These are phyloP conservation scores for Rosa hybrid DNA, from an alignment of 331 rosid genomes.

Conservation along the genomic window DNA sequence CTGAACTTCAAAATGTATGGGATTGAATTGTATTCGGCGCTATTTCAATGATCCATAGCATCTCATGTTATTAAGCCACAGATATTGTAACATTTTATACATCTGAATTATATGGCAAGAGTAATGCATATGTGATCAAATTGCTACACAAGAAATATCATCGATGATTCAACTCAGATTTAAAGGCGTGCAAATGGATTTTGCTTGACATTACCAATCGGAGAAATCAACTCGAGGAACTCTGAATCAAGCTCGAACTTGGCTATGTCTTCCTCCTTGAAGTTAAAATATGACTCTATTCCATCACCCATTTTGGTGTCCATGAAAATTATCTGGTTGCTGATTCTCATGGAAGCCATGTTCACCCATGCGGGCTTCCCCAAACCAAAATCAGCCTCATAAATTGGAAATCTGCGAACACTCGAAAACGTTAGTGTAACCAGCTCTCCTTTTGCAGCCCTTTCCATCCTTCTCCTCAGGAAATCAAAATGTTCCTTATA, in stretches of 20 bases:
- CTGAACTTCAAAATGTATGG: neutral
- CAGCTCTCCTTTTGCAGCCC: slow-evolving; percentile 32
- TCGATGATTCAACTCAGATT: neutral
- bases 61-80: no score
- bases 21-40: neutral
- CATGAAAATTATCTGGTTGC: slow-evolving; percentile 41
- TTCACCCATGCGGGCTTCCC: slow-evolving; percentile 57
- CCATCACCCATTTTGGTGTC: slow-evolving; percentile 44
- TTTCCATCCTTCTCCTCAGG: slow-evolving; percentile 15
- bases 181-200: slow-evolving; percentile 8
- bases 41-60: no score
- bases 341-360: slow-evolving; percentile 32
- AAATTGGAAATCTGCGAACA: slow-evolving; percentile 52
- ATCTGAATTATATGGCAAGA: no score
- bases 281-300: slow-evolving; percentile 36
- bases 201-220: neutral
- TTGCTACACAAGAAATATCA: neutral
- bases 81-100: no score
- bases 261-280: slow-evolving; percentile 49
- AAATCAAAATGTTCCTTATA: slow-evolving; percentile 28
- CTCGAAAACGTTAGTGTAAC: slow-evolving; percentile 39
- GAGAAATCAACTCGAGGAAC: slow-evolving; percentile 16
- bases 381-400: slow-evolving; percentile 64
- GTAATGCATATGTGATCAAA: no score
- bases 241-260: slow-evolving; percentile 40